phyloP scores from a whole-genome alignment of 805 yeast species.

The Blastobotrys peoriensis region DNA sequence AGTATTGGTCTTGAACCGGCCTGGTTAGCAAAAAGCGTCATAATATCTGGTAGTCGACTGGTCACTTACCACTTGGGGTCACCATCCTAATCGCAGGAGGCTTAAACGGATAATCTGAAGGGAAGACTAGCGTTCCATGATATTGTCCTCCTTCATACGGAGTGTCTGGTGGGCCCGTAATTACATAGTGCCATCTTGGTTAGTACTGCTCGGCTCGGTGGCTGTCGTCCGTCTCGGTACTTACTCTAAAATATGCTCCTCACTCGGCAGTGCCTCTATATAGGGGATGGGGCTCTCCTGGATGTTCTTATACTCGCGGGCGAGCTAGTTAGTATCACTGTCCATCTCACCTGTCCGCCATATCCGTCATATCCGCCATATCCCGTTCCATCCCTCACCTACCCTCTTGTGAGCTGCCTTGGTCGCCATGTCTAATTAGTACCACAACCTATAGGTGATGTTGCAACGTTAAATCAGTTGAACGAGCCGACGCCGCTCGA shows the following conservation, averaged over 20 bases:
- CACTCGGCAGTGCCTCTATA: slow-evolving; percentile 80
- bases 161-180: slow-evolving; percentile 87
- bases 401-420: slow-evolving; percentile 30
- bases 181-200: slow-evolving; percentile 73
- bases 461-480: too few relatives aligned
- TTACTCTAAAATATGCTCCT: slow-evolving; percentile 68
- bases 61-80: slow-evolving; percentile 58
- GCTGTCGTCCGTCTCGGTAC: too few relatives aligned
- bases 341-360: too few relatives aligned
- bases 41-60: background rate
- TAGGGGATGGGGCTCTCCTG: slow-evolving; percentile 79
- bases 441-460: too few relatives aligned
- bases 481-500: too few relatives aligned
- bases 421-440: slow-evolving; percentile 27
- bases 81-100: slow-evolving; percentile 83
- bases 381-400: slow-evolving; percentile 8
- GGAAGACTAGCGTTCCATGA: slow-evolving; percentile 81
- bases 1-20: slow-evolving; percentile 61
- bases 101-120: slow-evolving; percentile 80
- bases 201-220: too few relatives aligned
- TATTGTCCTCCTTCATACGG: slow-evolving; percentile 84
- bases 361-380: too few relatives aligned
- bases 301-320: slow-evolving; percentile 76
- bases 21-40: background rate
- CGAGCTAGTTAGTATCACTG: slow-evolving; percentile 34